A percentile compares a stretch with the other conserved stretches of the same genome.
These are phyloP conservation scores for Rhizophora apiculata DNA, from an alignment of 345 rosid genomes.

Conservation along the genomic window DNA sequence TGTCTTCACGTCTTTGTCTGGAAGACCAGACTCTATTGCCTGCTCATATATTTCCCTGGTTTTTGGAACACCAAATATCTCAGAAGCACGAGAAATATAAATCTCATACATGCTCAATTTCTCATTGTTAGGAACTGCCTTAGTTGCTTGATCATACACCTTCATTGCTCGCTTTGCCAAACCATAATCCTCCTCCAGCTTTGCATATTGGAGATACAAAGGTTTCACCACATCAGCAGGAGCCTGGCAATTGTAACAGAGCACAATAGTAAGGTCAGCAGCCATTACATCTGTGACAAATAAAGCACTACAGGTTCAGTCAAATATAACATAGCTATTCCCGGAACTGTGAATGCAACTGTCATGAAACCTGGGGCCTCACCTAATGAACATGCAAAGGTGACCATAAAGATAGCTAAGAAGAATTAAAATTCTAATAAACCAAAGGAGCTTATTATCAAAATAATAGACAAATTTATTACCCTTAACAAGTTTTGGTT, in stretches of 20 bases:
- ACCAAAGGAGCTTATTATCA: background rate
- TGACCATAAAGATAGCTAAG: too few relatives aligned
- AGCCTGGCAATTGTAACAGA: conserved; percentile 45
- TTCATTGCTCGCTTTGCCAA: conserved; percentile 96
- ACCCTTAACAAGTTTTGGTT: too few relatives aligned
- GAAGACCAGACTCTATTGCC: conserved; percentile 93
- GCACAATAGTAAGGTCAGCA: conserved; percentile 19
- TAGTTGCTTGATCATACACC: conserved; percentile 89
- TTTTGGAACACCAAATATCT: conserved; percentile 90
- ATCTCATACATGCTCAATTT: conserved; percentile 87
- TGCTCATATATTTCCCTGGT: conserved; percentile 95
- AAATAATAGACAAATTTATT: background rate
- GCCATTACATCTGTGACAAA: background rate
- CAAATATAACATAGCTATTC: background rate
- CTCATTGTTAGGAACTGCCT: conserved; percentile 81
- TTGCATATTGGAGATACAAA: conserved; percentile 88
- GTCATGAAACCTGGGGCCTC: background rate
- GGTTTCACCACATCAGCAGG: conserved; percentile 90
- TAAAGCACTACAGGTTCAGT: background rate
- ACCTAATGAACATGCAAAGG: background rate
- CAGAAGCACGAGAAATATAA: conserved; percentile 89
- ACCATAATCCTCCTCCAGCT: conserved; percentile 93
- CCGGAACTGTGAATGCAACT: background rate
- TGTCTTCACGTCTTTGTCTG: conserved; percentile 86
- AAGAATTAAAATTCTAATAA: background rate